Evolutionary conservation across 768 basidiomycete species (phyloP), one percentile per base, ranked within the genome.

Genomic region (Cantharellus anzutake): DNA sequence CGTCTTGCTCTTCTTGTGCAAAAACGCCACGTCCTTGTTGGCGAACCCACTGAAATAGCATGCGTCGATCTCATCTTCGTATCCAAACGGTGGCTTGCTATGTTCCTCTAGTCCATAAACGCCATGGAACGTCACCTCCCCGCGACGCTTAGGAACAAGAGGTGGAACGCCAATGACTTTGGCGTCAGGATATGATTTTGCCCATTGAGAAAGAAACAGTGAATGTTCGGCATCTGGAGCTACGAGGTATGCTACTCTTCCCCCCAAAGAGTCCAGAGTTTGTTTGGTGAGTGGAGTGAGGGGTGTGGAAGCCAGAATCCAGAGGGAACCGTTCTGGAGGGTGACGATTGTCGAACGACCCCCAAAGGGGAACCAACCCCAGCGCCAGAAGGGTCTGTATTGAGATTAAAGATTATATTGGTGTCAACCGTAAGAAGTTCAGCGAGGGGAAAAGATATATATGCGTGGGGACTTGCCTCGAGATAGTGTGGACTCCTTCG

Each of bases 311-410:
- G 86, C 88, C n/a, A 89, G 73, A 7, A 91, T 74, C 80, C 86
- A 92, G 35, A 92, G 80, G 11, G 78, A 80, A 42, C 83, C 81
- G 92, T 29, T 29, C 20, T 29, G 20, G 20, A 29, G 73, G 69
- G 75, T 79, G 65, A 93, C 73, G 0, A 88, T 90, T 0, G 89
- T 93, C 4, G 86, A 82, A 53, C 91, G 74, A 34, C 89, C 88
- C 0, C 91, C 91, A 37, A 90, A 71, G 2, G 86, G 86, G 14
- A 88, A 64, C 34, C 86, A 4, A 5, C 80, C 79, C 60, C 76
- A 79, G 51, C 86, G 77, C 7, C 76, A 66, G 66, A 87, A 88
- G 1, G 84, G 82, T 40, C 42, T 53, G 20, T 29, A 29, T 29
- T 29, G 20, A 29, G 20, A 29, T 29, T 29, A 29, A 29, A 29